A percentile compares a stretch with the other conserved stretches of the same genome.
phyloP scores from a whole-genome alignment of 2,329 filamentous ascomycete species.

The Cladosporium sp. region DNA sequence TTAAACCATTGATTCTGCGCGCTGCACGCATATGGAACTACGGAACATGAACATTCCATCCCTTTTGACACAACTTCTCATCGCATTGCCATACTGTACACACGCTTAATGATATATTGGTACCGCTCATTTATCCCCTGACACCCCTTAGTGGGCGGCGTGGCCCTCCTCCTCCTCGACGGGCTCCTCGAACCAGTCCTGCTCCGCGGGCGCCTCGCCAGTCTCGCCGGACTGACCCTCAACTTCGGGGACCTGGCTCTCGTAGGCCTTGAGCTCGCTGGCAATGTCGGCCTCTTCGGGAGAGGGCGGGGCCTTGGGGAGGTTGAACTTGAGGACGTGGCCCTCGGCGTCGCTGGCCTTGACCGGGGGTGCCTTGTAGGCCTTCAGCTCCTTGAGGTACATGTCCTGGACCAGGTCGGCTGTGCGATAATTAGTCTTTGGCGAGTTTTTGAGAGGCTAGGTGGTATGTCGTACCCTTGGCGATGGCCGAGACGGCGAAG shows the following conservation, averaged over 20 bases:
- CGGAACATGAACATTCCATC: background rate
- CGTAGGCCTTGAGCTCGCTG: conserved; percentile 87
- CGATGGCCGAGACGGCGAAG: conserved; percentile 56
- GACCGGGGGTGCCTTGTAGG: conserved; percentile 79
- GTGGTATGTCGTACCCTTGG: conserved; percentile 49
- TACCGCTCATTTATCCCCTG: background rate
- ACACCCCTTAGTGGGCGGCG: conserved; percentile 6
- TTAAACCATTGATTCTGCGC: background rate
- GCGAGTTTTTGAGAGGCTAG: background rate
- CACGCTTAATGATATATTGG: conserved; percentile 6
- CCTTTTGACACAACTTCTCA: conserved; percentile 2
- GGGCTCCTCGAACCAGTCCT: conserved; percentile 55
- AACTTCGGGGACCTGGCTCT: conserved; percentile 87
- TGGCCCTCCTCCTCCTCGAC: conserved; percentile 24
- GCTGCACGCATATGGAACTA: background rate
- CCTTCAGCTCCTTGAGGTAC: conserved; percentile 92
- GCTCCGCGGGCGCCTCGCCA: conserved; percentile 54
- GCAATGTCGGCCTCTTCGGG: conserved; percentile 94
- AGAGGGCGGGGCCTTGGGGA: conserved; percentile 74
- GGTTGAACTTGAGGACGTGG: conserved; percentile 79
- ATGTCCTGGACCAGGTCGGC: conserved; percentile 97
- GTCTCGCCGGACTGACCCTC: conserved; percentile 72
- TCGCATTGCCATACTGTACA: conserved; percentile 12
- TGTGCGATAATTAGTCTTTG: conserved; percentile 33
- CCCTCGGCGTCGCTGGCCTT: conserved; percentile 84